phyloP scores from a whole-genome alignment of 352 stramenopile genomes.

The Peronospora belbahrii region DNA sequence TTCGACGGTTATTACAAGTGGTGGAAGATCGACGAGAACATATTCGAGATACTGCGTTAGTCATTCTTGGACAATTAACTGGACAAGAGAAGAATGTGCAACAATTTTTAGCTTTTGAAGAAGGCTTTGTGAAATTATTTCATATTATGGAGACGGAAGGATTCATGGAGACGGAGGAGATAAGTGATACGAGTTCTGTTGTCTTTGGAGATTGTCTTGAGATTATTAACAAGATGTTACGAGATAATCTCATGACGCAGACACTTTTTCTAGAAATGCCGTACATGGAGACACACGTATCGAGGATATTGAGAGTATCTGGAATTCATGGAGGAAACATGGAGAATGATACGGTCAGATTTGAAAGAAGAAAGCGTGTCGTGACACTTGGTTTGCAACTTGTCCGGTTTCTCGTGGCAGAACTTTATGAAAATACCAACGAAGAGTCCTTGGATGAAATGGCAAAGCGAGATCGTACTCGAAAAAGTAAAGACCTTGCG shows the following conservation, averaged over 20 bases:
- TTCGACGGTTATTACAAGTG: slow-evolving; percentile 62
- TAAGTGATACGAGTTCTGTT: slow-evolving; percentile 16
- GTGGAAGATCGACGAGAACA: slow-evolving; percentile 75
- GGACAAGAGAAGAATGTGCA: slow-evolving; percentile 62
- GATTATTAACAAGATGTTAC: slow-evolving; percentile 76
- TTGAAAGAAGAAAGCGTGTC: slow-evolving; percentile 41
- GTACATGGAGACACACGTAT: slow-evolving; percentile 46
- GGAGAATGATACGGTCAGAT: slow-evolving; percentile 10
- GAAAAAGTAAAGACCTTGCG: slow-evolving; percentile 37
- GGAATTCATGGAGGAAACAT: slow-evolving; percentile 13
- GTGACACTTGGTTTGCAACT: slow-evolving; percentile 58
- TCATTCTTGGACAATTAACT: slow-evolving; percentile 62
- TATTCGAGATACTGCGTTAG: slow-evolving; percentile 66
- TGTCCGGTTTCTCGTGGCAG: slow-evolving; percentile 51
- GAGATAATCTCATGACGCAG: slow-evolving; percentile 75
- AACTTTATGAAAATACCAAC: slow-evolving; percentile 44
- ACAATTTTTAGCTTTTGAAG: slow-evolving; percentile 78
- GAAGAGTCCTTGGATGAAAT: slow-evolving; percentile 48
- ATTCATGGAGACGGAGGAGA: slow-evolving; percentile 25
- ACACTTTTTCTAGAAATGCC: slow-evolving; percentile 58
- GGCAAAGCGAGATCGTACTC: slow-evolving; percentile 33
- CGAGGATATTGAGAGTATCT: slow-evolving; percentile 35
- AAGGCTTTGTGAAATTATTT: slow-evolving; percentile 68
- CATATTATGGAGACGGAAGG: slow-evolving; percentile 69
- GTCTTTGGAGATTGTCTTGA: slow-evolving; percentile 68